A percentile compares a stretch with the other conserved stretches of the same genome.
These are phyloP conservation scores for Aspergillus bombycis DNA, from an alignment of 2,329 filamentous ascomycete genomes.

Conservation along the genomic window DNA sequence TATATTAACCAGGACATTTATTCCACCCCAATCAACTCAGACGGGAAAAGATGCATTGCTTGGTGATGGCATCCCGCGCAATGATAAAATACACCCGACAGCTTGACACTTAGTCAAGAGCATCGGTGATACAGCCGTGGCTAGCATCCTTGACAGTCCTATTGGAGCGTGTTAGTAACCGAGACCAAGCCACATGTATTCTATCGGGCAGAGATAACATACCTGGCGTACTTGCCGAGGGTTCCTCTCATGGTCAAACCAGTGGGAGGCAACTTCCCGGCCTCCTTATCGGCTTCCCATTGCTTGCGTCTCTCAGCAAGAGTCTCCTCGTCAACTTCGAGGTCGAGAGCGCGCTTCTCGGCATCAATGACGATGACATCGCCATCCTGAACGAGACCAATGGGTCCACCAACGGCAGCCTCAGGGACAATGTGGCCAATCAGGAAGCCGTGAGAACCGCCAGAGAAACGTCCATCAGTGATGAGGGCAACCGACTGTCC, in stretches of 20 bases:
- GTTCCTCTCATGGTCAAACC: conserved; percentile 64
- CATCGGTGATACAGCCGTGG: conserved; percentile 53
- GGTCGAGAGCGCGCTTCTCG: conserved; percentile 67
- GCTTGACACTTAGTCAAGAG: conserved; percentile 32
- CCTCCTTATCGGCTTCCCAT: conserved; percentile 58
- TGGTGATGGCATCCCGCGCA: not conserved
- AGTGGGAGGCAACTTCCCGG: conserved; percentile 52
- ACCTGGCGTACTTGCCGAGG: conserved; percentile 68
- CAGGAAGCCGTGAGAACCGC: conserved; percentile 82
- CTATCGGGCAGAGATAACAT: conserved; percentile 20
- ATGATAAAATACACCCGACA: conserved; percentile 10
- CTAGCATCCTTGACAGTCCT: conserved; percentile 50
- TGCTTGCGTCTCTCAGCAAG: conserved; percentile 59
- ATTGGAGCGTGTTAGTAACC: conserved; percentile 4
- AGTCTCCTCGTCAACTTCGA: conserved; percentile 69
- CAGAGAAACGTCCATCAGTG: conserved; percentile 66
- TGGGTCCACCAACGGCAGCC: conserved; percentile 82
- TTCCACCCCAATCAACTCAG: not conserved
- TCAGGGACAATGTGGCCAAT: conserved; percentile 89
- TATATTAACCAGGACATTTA: not conserved
- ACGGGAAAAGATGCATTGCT: not conserved
- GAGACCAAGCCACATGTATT: not conserved
- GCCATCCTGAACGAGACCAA: conserved; percentile 78
- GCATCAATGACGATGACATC: conserved; percentile 83
- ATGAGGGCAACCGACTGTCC: conserved; percentile 71